These are phyloP conservation scores for Colletotrichum eremochloae DNA, from an alignment of 2,329 filamentous ascomycete species.

Conservation along the genomic window DNA sequence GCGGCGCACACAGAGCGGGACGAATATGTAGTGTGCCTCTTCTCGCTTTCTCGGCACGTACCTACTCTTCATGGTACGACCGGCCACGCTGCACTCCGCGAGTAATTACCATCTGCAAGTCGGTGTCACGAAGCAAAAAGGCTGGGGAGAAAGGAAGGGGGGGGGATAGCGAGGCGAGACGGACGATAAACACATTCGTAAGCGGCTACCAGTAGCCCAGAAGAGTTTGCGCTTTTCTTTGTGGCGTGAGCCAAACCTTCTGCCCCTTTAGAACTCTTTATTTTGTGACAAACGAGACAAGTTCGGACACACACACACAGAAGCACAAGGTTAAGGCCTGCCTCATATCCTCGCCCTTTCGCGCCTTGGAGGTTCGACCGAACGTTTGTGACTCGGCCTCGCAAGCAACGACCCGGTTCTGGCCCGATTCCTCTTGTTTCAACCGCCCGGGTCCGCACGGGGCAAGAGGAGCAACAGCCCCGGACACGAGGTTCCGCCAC, in stretches of 20 bases:
- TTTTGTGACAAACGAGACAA: constrained; percentile 6
- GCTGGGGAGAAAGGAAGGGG: neutral
- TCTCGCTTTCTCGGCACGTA: constrained; percentile 7
- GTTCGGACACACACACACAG: constrained; percentile 6
- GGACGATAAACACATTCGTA: neutral
- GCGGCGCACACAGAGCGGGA: constrained; percentile 14
- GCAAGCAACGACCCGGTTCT: constrained; percentile 1
- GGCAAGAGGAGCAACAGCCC: neutral
- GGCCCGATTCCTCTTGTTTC: neutral
- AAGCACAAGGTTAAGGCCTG: neutral
- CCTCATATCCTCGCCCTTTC: constrained; percentile 12
- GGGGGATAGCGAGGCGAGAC: neutral
- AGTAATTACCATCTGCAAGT: neutral
- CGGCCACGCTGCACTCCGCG: neutral
- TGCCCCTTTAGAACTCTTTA: neutral
- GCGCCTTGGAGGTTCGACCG: constrained; percentile 14
- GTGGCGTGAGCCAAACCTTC: neutral
- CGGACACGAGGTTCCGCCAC: neutral
- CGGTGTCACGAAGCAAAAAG: neutral
- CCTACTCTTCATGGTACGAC: neutral
- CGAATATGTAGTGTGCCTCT: constrained; percentile 14
- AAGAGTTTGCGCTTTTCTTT: neutral
- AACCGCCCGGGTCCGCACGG: neutral
- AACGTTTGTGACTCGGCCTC: constrained; percentile 3
- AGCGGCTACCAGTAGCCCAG: neutral